Base-by-base conservation (phyloP, 768 basidiomycete species). In the Phlegmacium glaucopus region DNA sequence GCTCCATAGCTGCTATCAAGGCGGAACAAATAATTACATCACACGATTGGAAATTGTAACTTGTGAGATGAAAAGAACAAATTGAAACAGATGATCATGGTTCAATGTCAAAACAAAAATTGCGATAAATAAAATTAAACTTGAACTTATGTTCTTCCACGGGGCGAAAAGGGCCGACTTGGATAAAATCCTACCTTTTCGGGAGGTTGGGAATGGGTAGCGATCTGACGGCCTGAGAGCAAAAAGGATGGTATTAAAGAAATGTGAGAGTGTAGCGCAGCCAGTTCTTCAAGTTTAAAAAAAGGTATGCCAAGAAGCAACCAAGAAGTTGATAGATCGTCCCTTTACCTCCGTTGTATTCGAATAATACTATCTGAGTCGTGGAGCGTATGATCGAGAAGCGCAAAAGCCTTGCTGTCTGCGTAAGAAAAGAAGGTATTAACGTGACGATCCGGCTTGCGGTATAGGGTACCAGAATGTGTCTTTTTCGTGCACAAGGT, bases 221-320 rank as follows among this genome's bases (percentile, higher is more conserved):
- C 22, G 22, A 22, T 22, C 22, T 5, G 22, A 34, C 10, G 32
- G 32, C 32, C 32, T 34, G 32, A 34, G 2, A 34, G 3, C 32
- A 34, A 11, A n/a, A 34, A n/a, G 10, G 10, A 34, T 34, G n/a
- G 3, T 34, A 6, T 34, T n/a, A 34, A 6, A 4, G 32, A 34
- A 34, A 11, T 10, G 32, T 34, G 32, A 34, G 6, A 34, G n/a
- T n/a, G 32, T 11, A n/a, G 32, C 32, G 10, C 32, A 34, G 6
- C 10, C n/a, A 10, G 10, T 34, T 6, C 17, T 22, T 40, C 38
- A 16, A 25, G 22, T 22, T 22, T 22, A 3, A 22, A 30, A 45
- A 34, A 35, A 46, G 45, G 35, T 50, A 48, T 52, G 49, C 52
- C 50, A 51, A 45, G 51, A 56, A 35, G 40, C 36, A 50, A 47